These are phyloP conservation scores for Herpetomonas tarakana DNA, from an alignment of 208 protist species.

Conservation along the genomic window DNA sequence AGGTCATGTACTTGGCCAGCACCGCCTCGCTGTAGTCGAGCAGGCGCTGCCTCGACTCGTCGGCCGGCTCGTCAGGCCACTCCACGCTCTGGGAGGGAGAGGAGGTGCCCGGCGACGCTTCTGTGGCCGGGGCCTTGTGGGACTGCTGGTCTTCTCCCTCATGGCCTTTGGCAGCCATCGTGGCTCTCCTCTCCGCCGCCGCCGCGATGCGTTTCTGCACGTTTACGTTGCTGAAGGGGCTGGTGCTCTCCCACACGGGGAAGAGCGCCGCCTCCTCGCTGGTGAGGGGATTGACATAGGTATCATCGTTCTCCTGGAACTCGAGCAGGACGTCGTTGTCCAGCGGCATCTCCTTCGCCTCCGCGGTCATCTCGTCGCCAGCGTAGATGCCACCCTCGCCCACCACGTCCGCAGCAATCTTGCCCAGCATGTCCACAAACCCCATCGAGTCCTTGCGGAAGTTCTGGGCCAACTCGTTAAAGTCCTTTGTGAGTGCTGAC, in stretches of 20 bases:
- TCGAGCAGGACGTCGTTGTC: conserved; percentile 19
- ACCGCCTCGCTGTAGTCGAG: conserved; percentile 64
- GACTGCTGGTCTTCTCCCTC: too few relatives aligned
- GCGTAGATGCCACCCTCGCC: conserved; percentile 45
- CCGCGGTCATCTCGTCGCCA: conserved; percentile 53
- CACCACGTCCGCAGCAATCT: conserved; percentile 60
- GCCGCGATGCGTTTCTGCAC: conserved; percentile 8
- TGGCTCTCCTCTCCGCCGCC: not conserved
- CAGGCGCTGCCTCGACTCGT: conserved; percentile 52
- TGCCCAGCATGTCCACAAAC: conserved; percentile 42
- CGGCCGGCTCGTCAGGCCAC: conserved; percentile 29
- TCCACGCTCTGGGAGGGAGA: not conserved
- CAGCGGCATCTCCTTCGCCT: conserved; percentile 46
- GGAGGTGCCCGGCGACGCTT: not conserved
- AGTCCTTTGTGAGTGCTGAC: conserved; percentile 52
- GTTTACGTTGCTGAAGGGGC: conserved; percentile 46
- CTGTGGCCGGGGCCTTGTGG: not conserved
- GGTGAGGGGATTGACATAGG: conserved; percentile 34
- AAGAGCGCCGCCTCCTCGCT: conserved; percentile 33
- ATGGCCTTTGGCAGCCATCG: not conserved
- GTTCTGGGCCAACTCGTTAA: conserved; percentile 52
- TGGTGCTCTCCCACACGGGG: conserved; percentile 37
- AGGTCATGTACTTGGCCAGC: conserved; percentile 43
- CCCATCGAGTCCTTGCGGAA: conserved; percentile 53
- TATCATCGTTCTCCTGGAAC: conserved; percentile 36